Percentiles rank a stretch among this genome's conserved stretches.
These are phyloP conservation scores for Grosmannia clavigera DNA, from an alignment of 2,329 filamentous ascomycete species.

Conservation along the genomic window DNA sequence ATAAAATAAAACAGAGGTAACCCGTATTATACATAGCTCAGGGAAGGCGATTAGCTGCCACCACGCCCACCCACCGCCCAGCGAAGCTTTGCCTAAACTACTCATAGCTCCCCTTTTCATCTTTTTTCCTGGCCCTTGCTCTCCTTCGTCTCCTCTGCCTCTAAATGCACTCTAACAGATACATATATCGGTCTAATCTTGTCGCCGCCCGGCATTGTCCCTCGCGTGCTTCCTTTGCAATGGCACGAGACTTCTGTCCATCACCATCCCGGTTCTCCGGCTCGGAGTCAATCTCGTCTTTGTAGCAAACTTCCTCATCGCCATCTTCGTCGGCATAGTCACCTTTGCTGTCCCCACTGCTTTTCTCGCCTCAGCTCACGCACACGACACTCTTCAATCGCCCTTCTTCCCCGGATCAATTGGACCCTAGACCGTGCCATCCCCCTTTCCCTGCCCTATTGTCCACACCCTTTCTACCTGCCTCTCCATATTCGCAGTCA, in stretches of 20 bases:
- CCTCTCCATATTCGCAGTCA: too few relatives aligned
- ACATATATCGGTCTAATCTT: conserved; percentile 12
- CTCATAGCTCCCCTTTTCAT: conserved; percentile 8
- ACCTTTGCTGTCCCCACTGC: background rate
- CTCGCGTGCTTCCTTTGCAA: conserved; percentile 21
- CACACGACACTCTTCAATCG: background rate
- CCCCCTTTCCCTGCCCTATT: background rate
- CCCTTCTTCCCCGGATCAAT: background rate
- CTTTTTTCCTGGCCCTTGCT: background rate
- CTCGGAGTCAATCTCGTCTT: conserved; percentile 19
- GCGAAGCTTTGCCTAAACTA: conserved; percentile 11
- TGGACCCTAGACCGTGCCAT: background rate
- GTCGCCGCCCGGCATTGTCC: conserved; percentile 17
- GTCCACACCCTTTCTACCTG: background rate
- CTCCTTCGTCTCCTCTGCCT: conserved; percentile 4
- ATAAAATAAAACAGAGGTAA: background rate
- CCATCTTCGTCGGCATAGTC: background rate
- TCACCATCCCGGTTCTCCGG: conserved; percentile 23
- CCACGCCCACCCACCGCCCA: conserved; percentile 1
- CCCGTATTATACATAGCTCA: background rate
- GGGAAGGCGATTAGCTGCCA: background rate
- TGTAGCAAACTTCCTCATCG: background rate
- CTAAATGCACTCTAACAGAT: background rate
- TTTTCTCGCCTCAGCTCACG: background rate
- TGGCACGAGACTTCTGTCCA: conserved; percentile 27